Evolutionary conservation across 495 filamentous ascomycete species (phyloP), one percentile per base, ranked within the genome.

Genomic region (Sabuloglossum arenarium): DNA sequence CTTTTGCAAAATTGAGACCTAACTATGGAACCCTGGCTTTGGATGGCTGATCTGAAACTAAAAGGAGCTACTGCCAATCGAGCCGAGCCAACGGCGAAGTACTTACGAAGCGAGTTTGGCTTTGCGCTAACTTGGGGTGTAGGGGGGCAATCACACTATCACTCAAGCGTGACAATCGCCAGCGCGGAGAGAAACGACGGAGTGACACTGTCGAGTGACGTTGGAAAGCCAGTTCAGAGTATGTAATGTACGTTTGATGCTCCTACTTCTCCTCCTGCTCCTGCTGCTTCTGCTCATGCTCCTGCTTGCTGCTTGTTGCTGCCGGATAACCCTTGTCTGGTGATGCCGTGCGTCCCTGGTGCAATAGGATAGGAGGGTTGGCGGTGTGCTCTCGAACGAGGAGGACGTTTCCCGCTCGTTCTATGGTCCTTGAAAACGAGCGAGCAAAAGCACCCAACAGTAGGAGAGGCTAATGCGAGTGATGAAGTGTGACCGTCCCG

Each of bases 21-120:
- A 43, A 43, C 39, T 43, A 43, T 43, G 39, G 39, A 43, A 43
- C 39, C 19, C 3, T n/a, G 28, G 14, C 47, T 23, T 51, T 12
- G 25, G 25, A 49, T 51, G 47, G 47, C 47, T 51, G 47, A 51
- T 51, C 24, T 51, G 47, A 51, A 51, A 51, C 47, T 51, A 49
- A n/a, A 8, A 16, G 45, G 8, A 39, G 34, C 5, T 49, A 11
- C 45, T 47, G 45, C 45, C 8, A 47, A 47, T 47, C 24, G 45
- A 47, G 45, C 21, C 45, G 45, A 47, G n/a, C 45, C 45, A 47
- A 47, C 45, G 45, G 45, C 23, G 45, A 47, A n/a, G 5, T 28
- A 9, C 39, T 23, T 19, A 43, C 39, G 39, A 43, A n/a, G 39
- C 39, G 39, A 43, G 21, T 37, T 37, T 37, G 12, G 1, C 34